Conservation (phyloP, 495 filamentous ascomycete species). For the Xanthoparmelia taractica region DNA sequence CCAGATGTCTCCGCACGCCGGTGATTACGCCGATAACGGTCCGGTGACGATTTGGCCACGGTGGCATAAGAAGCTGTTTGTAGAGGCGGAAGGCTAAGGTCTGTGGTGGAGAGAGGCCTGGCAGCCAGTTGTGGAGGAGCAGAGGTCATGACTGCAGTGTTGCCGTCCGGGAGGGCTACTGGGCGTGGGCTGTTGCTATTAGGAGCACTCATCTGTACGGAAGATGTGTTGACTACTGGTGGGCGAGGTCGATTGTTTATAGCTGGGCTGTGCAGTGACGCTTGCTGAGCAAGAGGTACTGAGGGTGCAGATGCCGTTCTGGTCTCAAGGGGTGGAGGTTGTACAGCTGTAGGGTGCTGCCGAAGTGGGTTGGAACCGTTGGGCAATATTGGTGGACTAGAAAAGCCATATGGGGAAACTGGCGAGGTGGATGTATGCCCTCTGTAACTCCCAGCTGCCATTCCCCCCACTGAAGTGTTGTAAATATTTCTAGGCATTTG, state of each 20-base stretch:
- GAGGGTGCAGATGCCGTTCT: constrained; percentile 59
- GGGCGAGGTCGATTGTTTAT: constrained; percentile 47
- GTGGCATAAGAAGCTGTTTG: constrained; percentile 31
- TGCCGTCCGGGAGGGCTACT: constrained; percentile 36
- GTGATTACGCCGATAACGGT: constrained; percentile 57
- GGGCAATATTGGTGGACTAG: constrained; percentile 60
- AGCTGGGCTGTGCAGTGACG: constrained; percentile 33
- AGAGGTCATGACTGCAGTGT: constrained; percentile 36
- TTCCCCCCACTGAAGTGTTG: constrained; percentile 44
- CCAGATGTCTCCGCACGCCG: constrained; percentile 42
- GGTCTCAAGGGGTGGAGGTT: constrained; percentile 59
- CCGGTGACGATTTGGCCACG: constrained; percentile 51
- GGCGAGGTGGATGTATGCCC: constrained; percentile 56
- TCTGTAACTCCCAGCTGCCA: constrained; percentile 57
- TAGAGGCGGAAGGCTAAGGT: constrained; percentile 38
- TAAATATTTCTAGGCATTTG: constrained; percentile 59
- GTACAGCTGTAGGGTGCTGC: constrained; percentile 50
- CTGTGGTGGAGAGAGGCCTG: constrained; percentile 47
- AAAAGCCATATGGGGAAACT: constrained; percentile 81
- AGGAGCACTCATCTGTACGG: constrained; percentile 42
- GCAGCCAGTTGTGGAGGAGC: constrained; percentile 27
- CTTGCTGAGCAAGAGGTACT: constrained; percentile 42
- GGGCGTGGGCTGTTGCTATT: constrained; percentile 24
- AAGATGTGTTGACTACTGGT: constrained; percentile 54
- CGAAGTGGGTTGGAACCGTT: constrained; percentile 42